phyloP scores from a whole-genome alignment of 139 green algal species.

The Coccomyxa sp. region DNA sequence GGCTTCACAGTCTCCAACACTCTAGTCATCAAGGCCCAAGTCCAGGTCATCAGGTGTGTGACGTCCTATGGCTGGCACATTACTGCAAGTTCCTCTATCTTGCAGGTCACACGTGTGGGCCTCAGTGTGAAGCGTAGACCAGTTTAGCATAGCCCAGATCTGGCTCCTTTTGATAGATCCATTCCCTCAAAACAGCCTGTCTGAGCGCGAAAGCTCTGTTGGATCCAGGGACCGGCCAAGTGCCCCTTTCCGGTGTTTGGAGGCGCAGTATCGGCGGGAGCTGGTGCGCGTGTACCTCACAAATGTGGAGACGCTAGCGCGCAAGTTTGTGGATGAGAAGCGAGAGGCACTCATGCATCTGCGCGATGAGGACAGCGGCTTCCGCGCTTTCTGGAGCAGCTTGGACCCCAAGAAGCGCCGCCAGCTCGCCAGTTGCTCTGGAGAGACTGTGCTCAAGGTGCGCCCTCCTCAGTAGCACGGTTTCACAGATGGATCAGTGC shows the following conservation, averaged over 20 bases:
- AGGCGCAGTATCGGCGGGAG: conserved; percentile 93
- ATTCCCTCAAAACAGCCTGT: too few species aligned
- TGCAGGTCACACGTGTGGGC: too few species aligned
- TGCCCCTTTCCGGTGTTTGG: conserved; percentile 88
- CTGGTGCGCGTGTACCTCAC: conserved; percentile 96
- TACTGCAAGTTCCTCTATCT: background rate
- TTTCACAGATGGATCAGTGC: too few species aligned
- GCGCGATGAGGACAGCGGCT: conserved; percentile 46
- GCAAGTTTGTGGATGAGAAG: conserved; percentile 89
- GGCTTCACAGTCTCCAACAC: conserved; percentile 84
- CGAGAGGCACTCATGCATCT: conserved; percentile 63
- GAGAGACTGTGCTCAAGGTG: conserved; percentile 78
- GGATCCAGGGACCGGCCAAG: conserved; percentile 60
- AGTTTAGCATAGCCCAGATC: too few species aligned
- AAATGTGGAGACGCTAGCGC: conserved; percentile 95
- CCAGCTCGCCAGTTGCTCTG: conserved; percentile 49
- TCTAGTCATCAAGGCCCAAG: conserved; percentile 96
- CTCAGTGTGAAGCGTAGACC: too few species aligned
- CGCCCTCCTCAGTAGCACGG: background rate
- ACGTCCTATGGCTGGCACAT: background rate
- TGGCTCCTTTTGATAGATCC: too few species aligned
- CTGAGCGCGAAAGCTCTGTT: too few species aligned
- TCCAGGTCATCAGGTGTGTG: conserved; percentile 81
- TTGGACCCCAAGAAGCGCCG: conserved; percentile 43
- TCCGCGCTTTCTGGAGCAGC: conserved; percentile 64